These are phyloP conservation scores for Dissophora ornata DNA, from an alignment of 192 early-diverging fungal species.

Conservation along the genomic window DNA sequence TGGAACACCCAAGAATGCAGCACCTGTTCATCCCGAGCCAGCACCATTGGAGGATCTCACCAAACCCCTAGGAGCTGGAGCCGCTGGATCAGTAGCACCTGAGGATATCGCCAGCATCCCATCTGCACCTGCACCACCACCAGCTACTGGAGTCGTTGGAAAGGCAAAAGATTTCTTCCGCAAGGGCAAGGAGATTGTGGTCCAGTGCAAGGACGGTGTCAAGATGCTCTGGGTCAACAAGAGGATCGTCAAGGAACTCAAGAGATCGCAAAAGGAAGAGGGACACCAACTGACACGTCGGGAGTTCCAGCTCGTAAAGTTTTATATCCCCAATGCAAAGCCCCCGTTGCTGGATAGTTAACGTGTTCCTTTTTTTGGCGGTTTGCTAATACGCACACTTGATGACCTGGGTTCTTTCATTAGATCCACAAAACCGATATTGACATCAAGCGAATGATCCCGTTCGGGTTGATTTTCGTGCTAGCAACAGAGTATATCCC, in stretches of 20 bases:
- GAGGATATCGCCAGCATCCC: conserved; percentile 6
- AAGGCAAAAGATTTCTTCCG: conserved; percentile 36
- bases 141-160: conserved; percentile 25
- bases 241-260: conserved; percentile 55
- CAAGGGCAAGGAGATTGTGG: conserved; percentile 60
- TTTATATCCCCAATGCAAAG: too few relatives aligned
- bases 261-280: conserved; percentile 39
- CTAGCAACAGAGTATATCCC: conserved; percentile 66
- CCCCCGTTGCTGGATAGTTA: too few relatives aligned
- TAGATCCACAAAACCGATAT: conserved; percentile 60
- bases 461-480: conserved; percentile 59
- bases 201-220: conserved; percentile 65
- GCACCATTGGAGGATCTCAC: conserved; percentile 32
- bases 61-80: conserved; percentile 11
- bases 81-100: conserved; percentile 32
- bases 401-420: too few relatives aligned
- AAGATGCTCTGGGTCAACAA: conserved; percentile 64
- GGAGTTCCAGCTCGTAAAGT: conserved; percentile 62
- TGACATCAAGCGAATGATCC: conserved; percentile 61
- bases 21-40: conserved; percentile 23
- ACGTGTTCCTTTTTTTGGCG: too few relatives aligned
- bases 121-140: conserved; percentile 1
- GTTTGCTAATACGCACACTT: too few relatives aligned
- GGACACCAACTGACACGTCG: conserved; percentile 52
- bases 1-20: conserved; percentile 14